Evolutionary conservation across 2,329 filamentous ascomycete genomes (phyloP).

Genomic region (Fusarium graminum): DNA sequence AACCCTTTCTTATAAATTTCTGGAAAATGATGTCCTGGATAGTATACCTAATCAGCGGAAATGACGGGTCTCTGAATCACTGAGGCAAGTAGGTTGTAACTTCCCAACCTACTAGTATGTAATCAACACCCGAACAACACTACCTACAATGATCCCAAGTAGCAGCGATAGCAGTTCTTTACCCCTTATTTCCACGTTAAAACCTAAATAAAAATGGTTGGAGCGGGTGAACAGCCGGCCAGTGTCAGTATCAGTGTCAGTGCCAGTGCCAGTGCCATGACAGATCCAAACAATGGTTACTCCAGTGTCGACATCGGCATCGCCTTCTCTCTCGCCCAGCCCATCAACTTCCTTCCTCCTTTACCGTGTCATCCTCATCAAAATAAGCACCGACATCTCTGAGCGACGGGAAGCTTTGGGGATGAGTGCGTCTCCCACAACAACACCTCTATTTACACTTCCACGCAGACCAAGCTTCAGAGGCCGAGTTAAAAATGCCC

Average conservation of each 20-base stretch:
- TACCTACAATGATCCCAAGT: constrained; percentile 21
- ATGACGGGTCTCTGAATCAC: background rate
- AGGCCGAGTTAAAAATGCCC: constrained; percentile 26
- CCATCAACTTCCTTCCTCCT: constrained; percentile 30
- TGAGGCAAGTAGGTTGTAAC: background rate
- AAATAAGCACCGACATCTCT: constrained; percentile 21
- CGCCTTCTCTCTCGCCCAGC: constrained; percentile 5
- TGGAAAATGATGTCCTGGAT: too few species aligned
- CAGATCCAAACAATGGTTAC: constrained; percentile 18
- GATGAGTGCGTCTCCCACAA: constrained; percentile 35
- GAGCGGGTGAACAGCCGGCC: background rate
- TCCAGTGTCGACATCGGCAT: constrained; percentile 22
- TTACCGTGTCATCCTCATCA: constrained; percentile 30
- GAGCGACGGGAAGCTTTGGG: constrained; percentile 30
- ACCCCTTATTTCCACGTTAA: background rate
- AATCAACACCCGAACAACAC: background rate
- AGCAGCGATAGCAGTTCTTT: background rate
- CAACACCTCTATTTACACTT: background rate
- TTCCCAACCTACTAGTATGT: background rate
- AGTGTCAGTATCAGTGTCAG: constrained; percentile 11
- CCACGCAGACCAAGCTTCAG: background rate
- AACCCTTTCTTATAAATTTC: too few species aligned
- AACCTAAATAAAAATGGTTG: constrained; percentile 11
- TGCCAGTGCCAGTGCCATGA: background rate
- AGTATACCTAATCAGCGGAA: too few species aligned